Evolutionary conservation across 129 eudicot species (phyloP), one percentile per base, ranked within the genome.

Genomic region (Pseudognaphalium luteoalbum): DNA sequence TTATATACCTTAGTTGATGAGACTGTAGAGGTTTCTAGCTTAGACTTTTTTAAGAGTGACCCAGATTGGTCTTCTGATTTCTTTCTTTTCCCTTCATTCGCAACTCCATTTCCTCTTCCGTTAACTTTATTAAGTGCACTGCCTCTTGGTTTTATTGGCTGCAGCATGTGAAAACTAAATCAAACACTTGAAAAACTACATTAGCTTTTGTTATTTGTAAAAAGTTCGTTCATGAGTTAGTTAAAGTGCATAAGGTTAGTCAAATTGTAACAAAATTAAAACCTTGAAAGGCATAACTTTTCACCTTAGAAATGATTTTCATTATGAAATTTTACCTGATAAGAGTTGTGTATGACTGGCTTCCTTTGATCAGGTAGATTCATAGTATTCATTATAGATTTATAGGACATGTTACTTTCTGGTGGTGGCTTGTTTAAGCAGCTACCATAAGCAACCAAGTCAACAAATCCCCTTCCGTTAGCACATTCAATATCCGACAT

Each of bases 11-110:
- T 87, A 15, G 83, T 28, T 41, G 89, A 77, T 80, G 92, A 76
- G 64, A 80, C 77, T 37, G 85, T 68, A 73, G 87, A 77, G 71
- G 59, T 80, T 15, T 87, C 87, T 34, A 76, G 83, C 75, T 79
- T 87, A 39, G 81, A 70, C 76, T 85, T 87, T 67, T 85, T 87
- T 67, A 76, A 37, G 25, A 69, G 70, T 51, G 87, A 35, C 50
- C 85, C 92, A 29, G 75, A 81, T 33, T 80, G 83, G 7, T 85
- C 87, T 54, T 85, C 89, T 42, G 75, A 68, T 80, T 81, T 77
- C 78, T 82, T 87, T 70, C 80, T 85, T 74, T 82, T 87, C 16
- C 92, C 89, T 77, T 85, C 89, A 72, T 74, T 85, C 4, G 70
- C 78, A 58, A 69, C 79, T 59, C 81, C 80, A 56, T 79, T 81